These are phyloP conservation scores for Aspergillus aculeatus DNA, from an alignment of 2,329 filamentous ascomycete genomes.

Conservation along the genomic window DNA sequence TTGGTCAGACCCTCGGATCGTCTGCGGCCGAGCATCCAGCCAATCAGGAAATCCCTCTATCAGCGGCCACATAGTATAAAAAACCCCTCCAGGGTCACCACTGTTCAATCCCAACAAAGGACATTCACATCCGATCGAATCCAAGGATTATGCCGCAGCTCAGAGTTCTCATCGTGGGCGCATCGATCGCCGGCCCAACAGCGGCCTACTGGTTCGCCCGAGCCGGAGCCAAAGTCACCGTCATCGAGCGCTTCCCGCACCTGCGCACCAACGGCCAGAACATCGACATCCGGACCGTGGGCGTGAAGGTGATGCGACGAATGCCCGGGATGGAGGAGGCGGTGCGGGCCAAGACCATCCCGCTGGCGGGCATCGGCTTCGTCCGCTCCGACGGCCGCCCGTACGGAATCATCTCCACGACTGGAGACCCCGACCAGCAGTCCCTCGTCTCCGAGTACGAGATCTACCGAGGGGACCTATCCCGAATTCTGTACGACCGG, in stretches of 20 bases:
- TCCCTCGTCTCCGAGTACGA: not conserved
- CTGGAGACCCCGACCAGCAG: not conserved
- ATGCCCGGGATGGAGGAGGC: conserved; percentile 3
- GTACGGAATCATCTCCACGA: not conserved
- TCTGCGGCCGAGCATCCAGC: not conserved
- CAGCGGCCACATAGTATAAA: not conserved
- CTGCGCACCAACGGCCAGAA: not conserved
- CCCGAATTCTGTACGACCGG: not conserved
- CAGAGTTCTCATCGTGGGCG: not conserved
- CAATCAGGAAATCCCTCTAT: not conserved
- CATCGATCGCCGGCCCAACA: not conserved
- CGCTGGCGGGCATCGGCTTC: not conserved
- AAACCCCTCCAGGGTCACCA: not conserved
- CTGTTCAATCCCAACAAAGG: not conserved
- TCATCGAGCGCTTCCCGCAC: conserved; percentile 1
- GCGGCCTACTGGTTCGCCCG: conserved; percentile 3
- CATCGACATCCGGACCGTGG: not conserved
- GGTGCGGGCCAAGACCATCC: not conserved
- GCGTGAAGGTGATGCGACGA: not conserved
- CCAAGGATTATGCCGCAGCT: not conserved
- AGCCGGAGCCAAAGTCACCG: conserved; percentile 1
- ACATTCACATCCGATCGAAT: not conserved
- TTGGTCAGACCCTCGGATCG: not conserved
- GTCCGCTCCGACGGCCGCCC: not conserved
- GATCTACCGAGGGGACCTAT: not conserved